Conservation (phyloP, 2,329 filamentous ascomycete genomes). For the Paramyrothecium sp. region DNA sequence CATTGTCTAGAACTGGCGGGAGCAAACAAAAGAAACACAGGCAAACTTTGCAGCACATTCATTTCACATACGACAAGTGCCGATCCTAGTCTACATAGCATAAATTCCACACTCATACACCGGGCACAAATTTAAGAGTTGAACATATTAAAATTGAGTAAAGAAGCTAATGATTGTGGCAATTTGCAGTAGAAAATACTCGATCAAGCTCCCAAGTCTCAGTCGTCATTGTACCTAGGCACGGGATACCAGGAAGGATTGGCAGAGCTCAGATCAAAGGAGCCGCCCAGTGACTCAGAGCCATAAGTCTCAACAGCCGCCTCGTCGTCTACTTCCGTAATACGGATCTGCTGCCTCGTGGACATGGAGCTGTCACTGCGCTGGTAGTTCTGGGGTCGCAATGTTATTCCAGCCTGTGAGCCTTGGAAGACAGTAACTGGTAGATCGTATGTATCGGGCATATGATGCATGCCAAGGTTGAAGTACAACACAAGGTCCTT, state of each 20-base stretch:
- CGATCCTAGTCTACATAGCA: no score
- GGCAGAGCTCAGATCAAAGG: conserved; percentile 1
- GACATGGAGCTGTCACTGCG: conserved; percentile 4
- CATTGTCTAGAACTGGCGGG: no score
- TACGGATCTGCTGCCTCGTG: conserved; percentile 5
- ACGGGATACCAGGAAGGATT: not conserved
- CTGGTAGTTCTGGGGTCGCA: conserved; percentile 6
- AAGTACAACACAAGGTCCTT: conserved; percentile 48
- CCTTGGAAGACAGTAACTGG: not conserved
- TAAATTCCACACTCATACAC: no score
- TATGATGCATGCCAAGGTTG: conserved; percentile 55
- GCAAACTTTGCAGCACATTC: no score
- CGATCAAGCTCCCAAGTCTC: no score
- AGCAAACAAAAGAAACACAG: no score
- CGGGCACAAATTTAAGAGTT: no score
- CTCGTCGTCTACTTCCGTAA: not conserved
- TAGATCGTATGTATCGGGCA: conserved; percentile 41
- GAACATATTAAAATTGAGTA: no score
- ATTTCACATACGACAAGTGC: no score
- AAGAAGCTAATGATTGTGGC: no score
- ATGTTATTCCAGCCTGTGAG: conserved; percentile 1
- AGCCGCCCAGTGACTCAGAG: not conserved
- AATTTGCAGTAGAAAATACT: no score
- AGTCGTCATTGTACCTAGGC: not conserved
- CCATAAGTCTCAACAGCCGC: conserved; percentile 3